Conservation (phyloP, 352 stramenopile genomes). For the Globisporangium middletonii region DNA sequence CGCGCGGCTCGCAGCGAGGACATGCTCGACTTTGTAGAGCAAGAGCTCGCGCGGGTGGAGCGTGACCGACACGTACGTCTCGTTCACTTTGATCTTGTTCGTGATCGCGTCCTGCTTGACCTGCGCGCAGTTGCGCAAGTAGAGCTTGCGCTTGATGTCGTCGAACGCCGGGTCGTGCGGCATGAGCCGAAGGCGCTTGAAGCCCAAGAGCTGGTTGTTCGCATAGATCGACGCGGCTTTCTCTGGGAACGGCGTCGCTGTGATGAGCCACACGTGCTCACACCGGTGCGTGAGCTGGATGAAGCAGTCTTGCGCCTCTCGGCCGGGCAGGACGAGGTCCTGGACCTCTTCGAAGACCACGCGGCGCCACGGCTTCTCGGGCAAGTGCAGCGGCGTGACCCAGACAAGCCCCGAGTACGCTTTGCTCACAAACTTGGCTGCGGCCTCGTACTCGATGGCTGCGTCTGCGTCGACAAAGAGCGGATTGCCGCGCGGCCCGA, state of each 20-base stretch:
- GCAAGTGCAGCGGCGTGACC: conserved; percentile 57
- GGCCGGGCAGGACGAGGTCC: conserved; percentile 71
- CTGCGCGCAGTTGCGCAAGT: conserved; percentile 79
- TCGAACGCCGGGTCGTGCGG: conserved; percentile 76
- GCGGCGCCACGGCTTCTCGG: conserved; percentile 60
- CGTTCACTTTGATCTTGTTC: conserved; percentile 62
- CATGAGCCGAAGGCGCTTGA: conserved; percentile 63
- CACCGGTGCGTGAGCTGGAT: conserved; percentile 73
- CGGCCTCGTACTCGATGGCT: conserved; percentile 57
- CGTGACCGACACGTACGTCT: conserved; percentile 68
- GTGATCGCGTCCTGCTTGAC: conserved; percentile 80
- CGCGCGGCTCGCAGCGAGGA: conserved; percentile 32
- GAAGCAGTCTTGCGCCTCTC: conserved; percentile 73
- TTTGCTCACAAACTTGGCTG: conserved; percentile 78
- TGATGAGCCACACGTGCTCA: conserved; percentile 84
- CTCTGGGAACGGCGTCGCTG: conserved; percentile 75
- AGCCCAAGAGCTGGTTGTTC: conserved; percentile 86
- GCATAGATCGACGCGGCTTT: conserved; percentile 79
- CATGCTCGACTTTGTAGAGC: conserved; percentile 64
- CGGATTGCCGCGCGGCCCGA: conserved; percentile 24
- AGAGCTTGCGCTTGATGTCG: conserved; percentile 84
- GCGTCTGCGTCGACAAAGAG: conserved; percentile 38
- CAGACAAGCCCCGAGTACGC: conserved; percentile 72
- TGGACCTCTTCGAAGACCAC: conserved; percentile 88
- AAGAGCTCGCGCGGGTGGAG: conserved; percentile 67